Evolutionary conservation across 331 rosid species (phyloP).

Genomic region (Malus hybrid): DNA sequence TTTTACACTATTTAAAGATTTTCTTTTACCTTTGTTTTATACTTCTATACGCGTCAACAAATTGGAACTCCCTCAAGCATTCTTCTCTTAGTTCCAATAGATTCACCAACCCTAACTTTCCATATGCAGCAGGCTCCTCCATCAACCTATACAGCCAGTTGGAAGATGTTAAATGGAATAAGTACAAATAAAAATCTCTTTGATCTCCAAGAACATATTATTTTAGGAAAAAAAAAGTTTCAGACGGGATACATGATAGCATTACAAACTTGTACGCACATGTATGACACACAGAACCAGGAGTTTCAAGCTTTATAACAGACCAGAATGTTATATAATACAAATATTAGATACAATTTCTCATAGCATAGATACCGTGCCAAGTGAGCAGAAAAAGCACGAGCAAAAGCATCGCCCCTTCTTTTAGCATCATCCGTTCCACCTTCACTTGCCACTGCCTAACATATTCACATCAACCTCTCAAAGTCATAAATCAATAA

Average conservation of each 20-base stretch:
- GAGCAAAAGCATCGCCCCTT: slow-evolving; percentile 98
- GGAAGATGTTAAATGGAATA: slow-evolving; percentile 11
- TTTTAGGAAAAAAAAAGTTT: background rate
- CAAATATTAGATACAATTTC: background rate
- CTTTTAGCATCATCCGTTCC: slow-evolving; percentile 96
- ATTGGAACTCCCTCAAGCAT: slow-evolving; percentile 91
- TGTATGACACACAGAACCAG: background rate
- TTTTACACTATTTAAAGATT: too few relatives aligned
- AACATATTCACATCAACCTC: slow-evolving; percentile 17
- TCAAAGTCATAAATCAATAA: slow-evolving; percentile 17
- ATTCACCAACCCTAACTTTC: slow-evolving; percentile 84
- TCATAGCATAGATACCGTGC: slow-evolving; percentile 45
- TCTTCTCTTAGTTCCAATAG: slow-evolving; percentile 89
- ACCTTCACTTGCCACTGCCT: slow-evolving; percentile 99
- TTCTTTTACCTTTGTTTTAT: slow-evolving; percentile 73
- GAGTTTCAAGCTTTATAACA: background rate
- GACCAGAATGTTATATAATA: background rate
- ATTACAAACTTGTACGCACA: background rate
- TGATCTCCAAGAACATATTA: background rate
- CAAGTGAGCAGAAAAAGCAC: slow-evolving; percentile 94
- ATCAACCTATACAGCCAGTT: slow-evolving; percentile 48
- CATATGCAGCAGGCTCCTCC: slow-evolving; percentile 94
- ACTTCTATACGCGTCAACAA: slow-evolving; percentile 72
- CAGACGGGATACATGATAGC: background rate
- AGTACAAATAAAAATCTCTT: background rate